Evolutionary conservation across 2,329 filamentous ascomycete genomes (phyloP), one percentile per base, ranked within the genome.

Genomic region (Chaetomium sp.): DNA sequence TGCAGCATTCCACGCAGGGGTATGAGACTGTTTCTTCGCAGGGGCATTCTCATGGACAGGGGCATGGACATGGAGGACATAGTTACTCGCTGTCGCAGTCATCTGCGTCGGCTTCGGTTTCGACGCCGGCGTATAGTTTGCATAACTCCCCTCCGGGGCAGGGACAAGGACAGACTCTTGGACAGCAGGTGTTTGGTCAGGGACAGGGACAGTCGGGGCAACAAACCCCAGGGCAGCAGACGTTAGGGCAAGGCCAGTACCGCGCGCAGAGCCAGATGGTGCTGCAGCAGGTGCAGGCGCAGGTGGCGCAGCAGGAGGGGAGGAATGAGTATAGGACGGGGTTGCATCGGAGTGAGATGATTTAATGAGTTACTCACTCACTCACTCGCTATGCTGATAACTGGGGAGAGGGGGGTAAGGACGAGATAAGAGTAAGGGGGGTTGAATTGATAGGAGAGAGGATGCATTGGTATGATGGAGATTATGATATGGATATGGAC

Each of bases 291-390:
- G 57, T 61, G 41, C 62, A 62, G 58, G 55, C 56, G 41, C 57
- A 60, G 54, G 49, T 55, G 10, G 50, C 55, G 50, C 35, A 62
- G 51, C 52, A 66, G 53, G 48, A 72, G 58, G 61, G 57, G 14
- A 54, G 62, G 56, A 63, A 74, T 45, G 71, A 73, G 54, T 70
- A 74, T 46, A 73, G 75, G 35, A 82, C 78, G 10, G 80, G 80
- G 0, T 67, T 82, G 38, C 73, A 79, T 61, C 71, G 70, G 53
- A 79, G 73, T 66, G 79, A 82, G 69, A 78, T 84, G 77, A 78
- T 83, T 61, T 83, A 14, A 9, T 11, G 5, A 5, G 38, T 44
- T 19, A 19, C 6, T 11, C n/a, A 45, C 38, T 49, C 41, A 40
- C 12, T 38, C 12, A 2, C 12, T 38, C 12, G 8, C 12, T 38